These are phyloP conservation scores for Microcyclospora pomicola DNA, from an alignment of 2,329 filamentous ascomycete genomes.

Conservation along the genomic window DNA sequence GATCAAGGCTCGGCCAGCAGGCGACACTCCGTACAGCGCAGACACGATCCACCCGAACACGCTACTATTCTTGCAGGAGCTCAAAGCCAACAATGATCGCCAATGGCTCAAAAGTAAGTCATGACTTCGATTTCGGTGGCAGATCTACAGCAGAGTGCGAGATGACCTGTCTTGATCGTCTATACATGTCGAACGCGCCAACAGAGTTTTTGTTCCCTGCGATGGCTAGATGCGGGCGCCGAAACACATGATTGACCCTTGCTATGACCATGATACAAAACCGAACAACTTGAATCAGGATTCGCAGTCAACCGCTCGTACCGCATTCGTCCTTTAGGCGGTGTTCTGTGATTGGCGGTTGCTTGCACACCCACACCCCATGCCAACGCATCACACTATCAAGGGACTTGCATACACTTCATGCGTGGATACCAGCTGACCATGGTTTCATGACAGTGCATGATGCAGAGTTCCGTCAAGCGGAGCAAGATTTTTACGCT, in stretches of 20 bases:
- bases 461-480: slow-evolving; percentile 63
- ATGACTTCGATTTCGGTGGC: too few relatives aligned
- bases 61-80: slow-evolving; percentile 44
- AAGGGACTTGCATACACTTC: background rate
- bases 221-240: too few relatives aligned
- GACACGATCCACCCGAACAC: slow-evolving; percentile 50
- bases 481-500: slow-evolving; percentile 67
- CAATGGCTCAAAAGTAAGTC: slow-evolving; percentile 49
- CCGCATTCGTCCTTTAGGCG: background rate
- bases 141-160: too few relatives aligned
- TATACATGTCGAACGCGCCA: too few relatives aligned
- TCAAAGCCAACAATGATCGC: slow-evolving; percentile 47
- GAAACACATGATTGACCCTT: too few relatives aligned
- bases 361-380: too few relatives aligned
- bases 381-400: slow-evolving; percentile 4
- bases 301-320: too few relatives aligned
- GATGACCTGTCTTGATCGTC: too few relatives aligned
- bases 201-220: too few relatives aligned
- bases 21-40: slow-evolving; percentile 43
- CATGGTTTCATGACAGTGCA: slow-evolving; percentile 41
- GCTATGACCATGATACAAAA: too few relatives aligned
- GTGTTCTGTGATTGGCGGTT: background rate
- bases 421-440: slow-evolving; percentile 4
- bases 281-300: too few relatives aligned
- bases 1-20: slow-evolving; percentile 47